A percentile compares a stretch with the other conserved stretches of the same genome.
Conservation (phyloP, 768 basidiomycete genomes). For the Tylopilus felleus region DNA sequence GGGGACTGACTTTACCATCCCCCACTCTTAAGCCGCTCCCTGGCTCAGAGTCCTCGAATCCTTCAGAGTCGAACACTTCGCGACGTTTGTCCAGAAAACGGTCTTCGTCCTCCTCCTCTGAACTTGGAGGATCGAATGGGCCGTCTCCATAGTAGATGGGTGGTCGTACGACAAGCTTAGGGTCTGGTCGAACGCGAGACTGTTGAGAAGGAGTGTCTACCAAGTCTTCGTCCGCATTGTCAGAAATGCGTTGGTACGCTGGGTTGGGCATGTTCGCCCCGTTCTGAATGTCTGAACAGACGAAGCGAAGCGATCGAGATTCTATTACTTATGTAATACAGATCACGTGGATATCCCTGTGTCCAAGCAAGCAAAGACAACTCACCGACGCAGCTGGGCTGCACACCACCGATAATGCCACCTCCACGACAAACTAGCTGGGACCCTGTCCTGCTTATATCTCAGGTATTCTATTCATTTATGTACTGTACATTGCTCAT, state of each 20-base stretch:
- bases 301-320: conserved; percentile 8
- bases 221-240: conserved; percentile 18
- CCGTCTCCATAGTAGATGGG: conserved; percentile 70
- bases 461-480: conserved; percentile 54
- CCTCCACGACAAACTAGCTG: conserved; percentile 55
- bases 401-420: conserved; percentile 30
- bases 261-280: conserved; percentile 24
- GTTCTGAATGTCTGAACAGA: background rate
- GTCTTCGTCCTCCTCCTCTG: conserved; percentile 64
- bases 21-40: conserved; percentile 36
- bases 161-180: conserved; percentile 26
- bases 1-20: conserved; percentile 33
- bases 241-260: conserved; percentile 31
- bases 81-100: conserved; percentile 45
- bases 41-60: conserved; percentile 23
- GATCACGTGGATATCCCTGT: conserved; percentile 22
- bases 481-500: background rate
- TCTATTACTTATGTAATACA: conserved; percentile 7
- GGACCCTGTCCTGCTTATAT: conserved; percentile 87
- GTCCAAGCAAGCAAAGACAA: too few species aligned
- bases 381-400: too few species aligned
- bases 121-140: conserved; percentile 73
- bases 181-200: background rate
- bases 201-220: conserved; percentile 7
- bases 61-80: background rate